These are phyloP conservation scores for Nitzschia sp. DNA, from an alignment of 108 stramenopile genomes.

Conservation along the genomic window DNA sequence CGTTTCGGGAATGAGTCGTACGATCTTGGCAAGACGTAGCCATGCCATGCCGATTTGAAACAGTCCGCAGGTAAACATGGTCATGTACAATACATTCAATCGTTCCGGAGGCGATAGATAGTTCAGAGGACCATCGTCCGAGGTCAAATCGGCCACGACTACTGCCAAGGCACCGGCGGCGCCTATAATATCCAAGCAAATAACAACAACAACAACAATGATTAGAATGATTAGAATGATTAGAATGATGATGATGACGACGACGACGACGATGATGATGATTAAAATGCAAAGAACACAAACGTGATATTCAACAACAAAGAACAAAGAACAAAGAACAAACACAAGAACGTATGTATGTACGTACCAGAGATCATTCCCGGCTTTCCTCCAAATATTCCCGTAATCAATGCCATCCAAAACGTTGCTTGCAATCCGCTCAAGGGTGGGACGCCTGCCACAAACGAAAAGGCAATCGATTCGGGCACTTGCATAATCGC, in stretches of 20 bases:
- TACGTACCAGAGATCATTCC: constrained; percentile 57
- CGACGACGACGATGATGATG: too few species aligned
- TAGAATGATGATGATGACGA: too few species aligned
- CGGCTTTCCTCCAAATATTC: constrained; percentile 55
- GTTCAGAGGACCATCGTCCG: constrained; percentile 45
- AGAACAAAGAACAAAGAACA: not conserved
- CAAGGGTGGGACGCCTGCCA: constrained; percentile 59
- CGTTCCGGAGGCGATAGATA: constrained; percentile 39
- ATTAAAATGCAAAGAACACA: too few species aligned
- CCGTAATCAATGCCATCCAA: constrained; percentile 56
- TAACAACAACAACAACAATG: too few species aligned
- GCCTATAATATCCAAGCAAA: constrained; percentile 16
- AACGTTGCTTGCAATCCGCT: constrained; percentile 58
- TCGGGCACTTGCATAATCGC: constrained; percentile 70
- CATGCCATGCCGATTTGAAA: constrained; percentile 48
- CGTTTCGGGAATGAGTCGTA: constrained; percentile 58
- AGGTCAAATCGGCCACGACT: constrained; percentile 48
- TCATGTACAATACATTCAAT: constrained; percentile 51
- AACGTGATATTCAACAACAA: too few species aligned
- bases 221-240: too few species aligned
- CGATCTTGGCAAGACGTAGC: constrained; percentile 50
- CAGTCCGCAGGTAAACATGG: constrained; percentile 53
- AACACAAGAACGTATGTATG: too few species aligned
- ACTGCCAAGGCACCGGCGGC: constrained; percentile 70
- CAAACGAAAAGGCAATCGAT: constrained; percentile 59